A percentile compares a stretch with the other conserved stretches of the same genome.
phyloP scores from a whole-genome alignment of 805 yeast genomes.

The Lachancea kluyveri region DNA sequence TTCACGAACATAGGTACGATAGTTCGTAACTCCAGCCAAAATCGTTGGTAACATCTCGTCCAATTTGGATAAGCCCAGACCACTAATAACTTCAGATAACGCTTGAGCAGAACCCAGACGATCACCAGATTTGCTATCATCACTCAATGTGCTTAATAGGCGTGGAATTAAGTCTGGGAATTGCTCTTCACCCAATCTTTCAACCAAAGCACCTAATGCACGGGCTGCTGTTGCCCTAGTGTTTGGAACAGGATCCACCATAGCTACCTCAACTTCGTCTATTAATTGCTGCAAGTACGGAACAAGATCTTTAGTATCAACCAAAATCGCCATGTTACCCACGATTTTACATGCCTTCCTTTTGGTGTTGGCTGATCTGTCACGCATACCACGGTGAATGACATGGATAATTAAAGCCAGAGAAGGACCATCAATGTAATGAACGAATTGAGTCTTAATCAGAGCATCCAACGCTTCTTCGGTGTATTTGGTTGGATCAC shows the following conservation, averaged over 20 bases:
- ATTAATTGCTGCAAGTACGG: conserved; percentile 80
- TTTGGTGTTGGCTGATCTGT: conserved; percentile 88
- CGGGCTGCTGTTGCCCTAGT: conserved; percentile 97
- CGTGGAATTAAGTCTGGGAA: conserved; percentile 90
- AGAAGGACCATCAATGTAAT: conserved; percentile 97
- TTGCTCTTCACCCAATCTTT: conserved; percentile 90
- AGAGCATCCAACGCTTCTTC: conserved; percentile 82
- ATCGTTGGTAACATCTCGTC: conserved; percentile 85
- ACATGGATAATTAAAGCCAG: conserved; percentile 92
- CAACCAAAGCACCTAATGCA: conserved; percentile 93
- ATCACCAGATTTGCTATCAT: conserved; percentile 77
- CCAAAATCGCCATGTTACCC: conserved; percentile 96
- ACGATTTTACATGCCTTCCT: conserved; percentile 95
- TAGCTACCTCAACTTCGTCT: conserved; percentile 79
- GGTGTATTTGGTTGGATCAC: conserved; percentile 89
- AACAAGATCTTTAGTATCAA: conserved; percentile 75
- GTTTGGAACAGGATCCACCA: conserved; percentile 98
- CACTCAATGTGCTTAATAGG: conserved; percentile 67
- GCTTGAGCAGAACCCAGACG: conserved; percentile 97
- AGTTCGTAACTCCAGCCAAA: conserved; percentile 59
- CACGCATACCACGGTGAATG: conserved; percentile 90
- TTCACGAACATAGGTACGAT: conserved; percentile 72
- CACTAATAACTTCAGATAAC: conserved; percentile 85
- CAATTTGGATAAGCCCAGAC: conserved; percentile 79
- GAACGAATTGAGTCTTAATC: conserved; percentile 88